These are phyloP conservation scores for Iris macrosiphon DNA, from an alignment of 106 monocot genomes.

Conservation along the genomic window DNA sequence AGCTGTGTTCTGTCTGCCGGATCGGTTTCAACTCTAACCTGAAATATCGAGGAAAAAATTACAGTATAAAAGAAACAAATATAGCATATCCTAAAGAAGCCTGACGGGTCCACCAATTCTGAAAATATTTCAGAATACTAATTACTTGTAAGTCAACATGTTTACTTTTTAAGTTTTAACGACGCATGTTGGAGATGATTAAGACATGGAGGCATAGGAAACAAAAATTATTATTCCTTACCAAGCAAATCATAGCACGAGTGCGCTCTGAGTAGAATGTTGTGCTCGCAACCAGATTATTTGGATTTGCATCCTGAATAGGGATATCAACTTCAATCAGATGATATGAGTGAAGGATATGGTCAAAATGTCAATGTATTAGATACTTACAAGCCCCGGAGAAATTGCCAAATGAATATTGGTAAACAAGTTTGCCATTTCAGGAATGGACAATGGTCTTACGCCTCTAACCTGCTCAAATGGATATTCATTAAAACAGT, in stretches of 20 bases:
- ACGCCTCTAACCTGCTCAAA: constrained; percentile 87
- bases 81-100: too few relatives aligned
- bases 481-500: too few relatives aligned
- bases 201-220: too few relatives aligned
- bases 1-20: constrained; percentile 95
- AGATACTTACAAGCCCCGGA: constrained; percentile 72
- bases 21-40: constrained; percentile 96
- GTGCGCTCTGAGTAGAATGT: constrained; percentile 83
- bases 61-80: not conserved
- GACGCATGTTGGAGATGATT: too few relatives aligned
- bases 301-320: constrained; percentile 83
- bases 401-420: constrained; percentile 72
- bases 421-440: constrained; percentile 75
- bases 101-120: too few relatives aligned
- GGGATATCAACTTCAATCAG: constrained; percentile 4
- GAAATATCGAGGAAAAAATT: not conserved
- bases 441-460: constrained; percentile 73
- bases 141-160: too few relatives aligned
- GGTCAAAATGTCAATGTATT: not conserved
- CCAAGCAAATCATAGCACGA: constrained; percentile 79
- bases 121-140: too few relatives aligned
- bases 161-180: too few relatives aligned
- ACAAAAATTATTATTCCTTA: constrained; percentile 45
- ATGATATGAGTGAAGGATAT: constrained; percentile 3
- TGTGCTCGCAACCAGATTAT: constrained; percentile 86